Base-by-base conservation (phyloP, 306 rosid genomes). In the Medicago ruthenica region DNA sequence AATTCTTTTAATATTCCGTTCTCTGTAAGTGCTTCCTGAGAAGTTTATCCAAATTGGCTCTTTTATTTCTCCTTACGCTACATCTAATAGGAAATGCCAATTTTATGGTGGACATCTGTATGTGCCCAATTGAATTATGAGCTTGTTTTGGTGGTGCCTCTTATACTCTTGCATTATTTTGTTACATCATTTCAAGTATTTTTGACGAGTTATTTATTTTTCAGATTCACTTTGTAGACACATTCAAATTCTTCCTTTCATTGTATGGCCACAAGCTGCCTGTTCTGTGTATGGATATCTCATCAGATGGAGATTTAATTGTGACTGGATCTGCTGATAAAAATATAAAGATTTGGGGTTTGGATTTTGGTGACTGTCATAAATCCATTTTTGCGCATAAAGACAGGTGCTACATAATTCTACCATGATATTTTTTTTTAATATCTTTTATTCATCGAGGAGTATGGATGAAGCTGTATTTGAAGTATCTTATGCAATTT, bases 251-350 rank as follows among this genome's bases (percentile, higher is more conserved):
- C 59, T 95, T 95, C 85, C 89, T 92, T 70, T 76, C 96, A 51
- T 84, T 95, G 70, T 95, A 90, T 73, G 98, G 98, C 50, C 98
- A 95, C 86, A 95, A 89, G 87, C 83, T 95, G 76, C 95, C 97
- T 69, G 96, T 95, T 75, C 85, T 95, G 70, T 95, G 98, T 62
- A 92, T 95, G 98, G 98, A 90, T 84, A 89, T 90, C 53, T 95
- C 98, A 72, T 95, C 97, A 66, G 97, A 95, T 71, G 96, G 97
- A 78, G 97, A 95, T 71, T 80, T 95, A 82, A 77, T 95, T 9
- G 97, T 89, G 76, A 95, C 98, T 21, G 98, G 98, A 39, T 95
- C 98, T 67, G 97, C 92, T 10, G 98, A 95, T 81, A 95, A 95
- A 88, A 91, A 95, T 77, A 22, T 95, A 70, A 95, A 95, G 88